Evolutionary conservation across 495 filamentous ascomycete species (phyloP), one percentile per base, ranked within the genome.

Genomic region (Cairneyella variabilis): DNA sequence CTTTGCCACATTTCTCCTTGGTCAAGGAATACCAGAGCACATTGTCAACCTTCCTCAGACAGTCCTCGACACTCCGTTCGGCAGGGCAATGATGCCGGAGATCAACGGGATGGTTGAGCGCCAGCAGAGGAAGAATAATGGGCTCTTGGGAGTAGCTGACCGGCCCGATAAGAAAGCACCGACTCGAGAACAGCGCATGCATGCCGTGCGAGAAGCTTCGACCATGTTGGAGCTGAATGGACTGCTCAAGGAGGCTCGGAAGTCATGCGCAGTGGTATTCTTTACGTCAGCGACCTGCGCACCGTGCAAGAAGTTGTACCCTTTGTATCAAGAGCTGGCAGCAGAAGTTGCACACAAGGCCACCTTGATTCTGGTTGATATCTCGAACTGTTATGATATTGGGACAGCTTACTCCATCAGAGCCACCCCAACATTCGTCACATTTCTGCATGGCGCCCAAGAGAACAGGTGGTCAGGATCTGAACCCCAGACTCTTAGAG

Each of bases 371-470:
- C 96, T 92, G 62, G 87, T 93, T 16, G 93, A 97, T 59, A 79
- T 85, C 40, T 80, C 79, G 45, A 64, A 71, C 16, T 84, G 86
- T 0, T 76, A 75, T 22, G 85, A 90, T 44, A 79, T 92, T 26
- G 78, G 73, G 26, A 68, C 69, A 21, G 79, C 76, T 25, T 96
- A 90, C 67, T 64, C 71, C 36, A 79, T 97, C 48, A 76, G 76
- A 7, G 83, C 85, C 22, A 96, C 90, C 0, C 92, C 92, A 1
- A 96, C 93, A 1, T 97, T 97, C 65, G 86, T 92, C 61, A 91
- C 90, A 2, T 96, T 90, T 59, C 66, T 93, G 30, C 83, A 79
- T 51, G 90, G 90, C 12, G 64, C 83, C 48, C 82, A 91, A 66
- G 76, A 88, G 10, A 83, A 91, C 58, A 75, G 85, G 57, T 97